Conservation (phyloP, 2,329 filamentous ascomycete genomes). For the Dendryphion nanum region DNA sequence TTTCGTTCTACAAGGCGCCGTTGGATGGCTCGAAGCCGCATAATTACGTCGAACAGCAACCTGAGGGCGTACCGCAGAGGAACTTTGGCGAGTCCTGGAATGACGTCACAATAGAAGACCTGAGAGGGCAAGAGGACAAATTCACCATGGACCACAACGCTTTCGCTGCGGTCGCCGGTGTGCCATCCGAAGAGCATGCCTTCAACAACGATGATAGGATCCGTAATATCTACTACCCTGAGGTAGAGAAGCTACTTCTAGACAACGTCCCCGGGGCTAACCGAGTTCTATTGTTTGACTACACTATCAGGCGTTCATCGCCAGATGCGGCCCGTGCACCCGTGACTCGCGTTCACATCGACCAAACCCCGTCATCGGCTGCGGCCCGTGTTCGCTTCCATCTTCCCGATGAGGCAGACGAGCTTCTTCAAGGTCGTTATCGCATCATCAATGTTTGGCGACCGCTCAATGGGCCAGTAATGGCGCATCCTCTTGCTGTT, state of each 20-base stretch:
- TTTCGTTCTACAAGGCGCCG: constrained; percentile 66
- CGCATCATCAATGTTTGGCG: constrained; percentile 89
- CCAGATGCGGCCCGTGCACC: constrained; percentile 63
- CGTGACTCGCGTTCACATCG: constrained; percentile 74
- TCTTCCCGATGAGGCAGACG: constrained; percentile 65
- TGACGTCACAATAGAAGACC: constrained; percentile 64
- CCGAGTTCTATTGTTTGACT: constrained; percentile 76
- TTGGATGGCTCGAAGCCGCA: constrained; percentile 59
- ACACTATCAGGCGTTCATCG: constrained; percentile 73
- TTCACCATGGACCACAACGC: constrained; percentile 72
- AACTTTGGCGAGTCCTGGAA: constrained; percentile 59
- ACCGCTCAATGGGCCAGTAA: constrained; percentile 57
- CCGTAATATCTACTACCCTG: constrained; percentile 74
- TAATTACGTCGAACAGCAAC: constrained; percentile 66
- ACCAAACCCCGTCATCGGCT: constrained; percentile 71
- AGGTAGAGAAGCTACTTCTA: constrained; percentile 72
- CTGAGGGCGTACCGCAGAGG: constrained; percentile 59
- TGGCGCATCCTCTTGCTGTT: constrained; percentile 57
- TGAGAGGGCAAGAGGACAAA: constrained; percentile 66
- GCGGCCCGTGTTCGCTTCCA: constrained; percentile 67
- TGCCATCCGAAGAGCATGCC: constrained; percentile 54
- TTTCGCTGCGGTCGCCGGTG: constrained; percentile 63
- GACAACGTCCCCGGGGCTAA: constrained; percentile 64
- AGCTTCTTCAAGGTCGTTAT: constrained; percentile 66
- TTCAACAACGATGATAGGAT: constrained; percentile 72